Evolutionary conservation across 208 protist species (phyloP), one percentile per base, ranked within the genome.

Genomic region (Leptomonas pyrrhocoris): DNA sequence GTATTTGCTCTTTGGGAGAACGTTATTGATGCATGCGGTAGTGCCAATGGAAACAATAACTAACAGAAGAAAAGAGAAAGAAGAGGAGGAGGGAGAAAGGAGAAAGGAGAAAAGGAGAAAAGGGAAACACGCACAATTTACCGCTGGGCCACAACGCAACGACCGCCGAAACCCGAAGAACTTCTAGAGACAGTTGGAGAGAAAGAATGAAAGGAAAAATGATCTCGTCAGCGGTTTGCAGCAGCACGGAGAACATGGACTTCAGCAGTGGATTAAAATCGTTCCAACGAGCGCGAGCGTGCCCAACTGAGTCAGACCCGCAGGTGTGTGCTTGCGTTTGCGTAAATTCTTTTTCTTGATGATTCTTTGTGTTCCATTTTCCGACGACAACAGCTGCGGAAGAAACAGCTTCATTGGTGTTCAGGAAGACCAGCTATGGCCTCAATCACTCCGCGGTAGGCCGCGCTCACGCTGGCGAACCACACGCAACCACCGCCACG

Each of bases 61-160:
- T 51, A 46, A 30, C 19, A 60, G 45, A 68, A 57, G 54, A 27
- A 69, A 70, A 36, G 43, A 66, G 28, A 25, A 57, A 54, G 28
- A 66, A 59, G n/a, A 45, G 61, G 51, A 79, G 30, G 72, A 57
- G 36, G 45, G 63, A 57, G 54, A 27, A 69, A 70, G 25, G 43
- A 66, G 28, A 25, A 57, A 54, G 28, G 60, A n/a, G n/a, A n/a
- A 68, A 48, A 56, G 18, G 42, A 58, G 43, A 23, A 56, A 73
- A 73, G 49, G 28, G 48, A 62, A 64, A 57, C 16, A 18, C 46
- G 31, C 51, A 54, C 18, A 56, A 59, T 55, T 51, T 51, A 43
- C 34, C 38, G 42, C 38, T 34, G 25, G 49, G 43, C 42, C 28
- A 51, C 38, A 51, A 63, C 40, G 23, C 42, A 53, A 40, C 16